Percentiles rank a stretch among this genome's conserved stretches.
Evolutionary conservation across 2,329 filamentous ascomycete genomes (phyloP).

Genomic region (Aspergillus fructus): DNA sequence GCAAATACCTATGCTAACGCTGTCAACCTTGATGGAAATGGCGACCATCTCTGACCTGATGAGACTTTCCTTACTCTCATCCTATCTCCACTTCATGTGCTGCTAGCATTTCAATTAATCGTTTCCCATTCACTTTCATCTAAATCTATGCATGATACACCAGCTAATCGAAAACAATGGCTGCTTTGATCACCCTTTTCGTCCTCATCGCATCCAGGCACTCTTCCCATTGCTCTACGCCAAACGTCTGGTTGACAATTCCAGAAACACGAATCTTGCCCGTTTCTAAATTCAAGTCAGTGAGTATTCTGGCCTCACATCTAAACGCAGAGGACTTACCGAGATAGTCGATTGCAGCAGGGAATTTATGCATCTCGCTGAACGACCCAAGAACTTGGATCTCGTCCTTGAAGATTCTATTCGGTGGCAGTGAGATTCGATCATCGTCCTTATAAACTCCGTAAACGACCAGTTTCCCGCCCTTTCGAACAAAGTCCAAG

Average conservation of each 20-base stretch:
- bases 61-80: too few species aligned
- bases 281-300: conserved; percentile 20
- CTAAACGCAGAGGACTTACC: conserved; percentile 11
- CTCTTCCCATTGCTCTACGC: conserved; percentile 68
- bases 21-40: too few species aligned
- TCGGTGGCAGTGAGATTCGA: conserved; percentile 65
- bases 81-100: too few species aligned
- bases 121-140: neutral
- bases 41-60: too few species aligned
- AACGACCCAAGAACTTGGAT: conserved; percentile 73
- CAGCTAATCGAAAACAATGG: conserved; percentile 65
- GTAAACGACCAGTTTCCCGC: conserved; percentile 70
- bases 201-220: conserved; percentile 70
- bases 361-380: conserved; percentile 73
- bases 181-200: conserved; percentile 72
- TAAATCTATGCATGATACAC: too few species aligned
- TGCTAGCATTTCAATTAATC: too few species aligned
- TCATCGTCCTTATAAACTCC: conserved; percentile 66
- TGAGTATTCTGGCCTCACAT: neutral
- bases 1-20: too few species aligned
- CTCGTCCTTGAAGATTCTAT: conserved; percentile 69
- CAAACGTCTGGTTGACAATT: conserved; percentile 72
- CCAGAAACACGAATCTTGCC: conserved; percentile 54
- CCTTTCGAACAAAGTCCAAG: conserved; percentile 69
- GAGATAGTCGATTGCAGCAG: conserved; percentile 56